These are phyloP conservation scores for Sporothrix schenckii DNA, from an alignment of 2,329 filamentous ascomycete genomes.

Conservation along the genomic window DNA sequence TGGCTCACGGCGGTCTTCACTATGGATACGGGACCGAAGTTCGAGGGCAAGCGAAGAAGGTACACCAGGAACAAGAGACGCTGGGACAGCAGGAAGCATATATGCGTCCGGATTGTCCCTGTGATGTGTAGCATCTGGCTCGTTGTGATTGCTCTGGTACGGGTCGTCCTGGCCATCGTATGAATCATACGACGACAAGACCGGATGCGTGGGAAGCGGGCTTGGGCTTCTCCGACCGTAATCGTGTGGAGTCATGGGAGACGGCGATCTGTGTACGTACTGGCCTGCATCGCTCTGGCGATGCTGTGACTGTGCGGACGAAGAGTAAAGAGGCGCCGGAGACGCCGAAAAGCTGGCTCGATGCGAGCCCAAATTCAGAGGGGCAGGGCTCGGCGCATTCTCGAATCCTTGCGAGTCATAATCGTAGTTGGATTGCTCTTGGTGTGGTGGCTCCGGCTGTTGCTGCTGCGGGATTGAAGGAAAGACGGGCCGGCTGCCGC, in stretches of 20 bases:
- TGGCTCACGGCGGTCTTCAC: constrained; percentile 52
- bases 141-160: constrained; percentile 43
- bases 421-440: constrained; percentile 28
- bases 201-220: constrained; percentile 14
- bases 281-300: constrained; percentile 27
- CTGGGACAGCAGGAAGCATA: constrained; percentile 54
- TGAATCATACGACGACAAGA: constrained; percentile 21
- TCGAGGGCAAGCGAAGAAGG: constrained; percentile 60
- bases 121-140: constrained; percentile 44
- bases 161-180: constrained; percentile 43
- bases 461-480: constrained; percentile 31
- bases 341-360: constrained; percentile 39
- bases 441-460: constrained; percentile 32
- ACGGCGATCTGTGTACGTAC: constrained; percentile 28
- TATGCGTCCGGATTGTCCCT: constrained; percentile 45
- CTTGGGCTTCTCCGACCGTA: constrained; percentile 19
- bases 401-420: constrained; percentile 46
- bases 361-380: constrained; percentile 49
- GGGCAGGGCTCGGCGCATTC: constrained; percentile 48
- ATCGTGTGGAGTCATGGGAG: constrained; percentile 27
- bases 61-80: constrained; percentile 63
- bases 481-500: constrained; percentile 38
- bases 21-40: constrained; percentile 60
- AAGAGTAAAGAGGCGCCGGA: constrained; percentile 40
- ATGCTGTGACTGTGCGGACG: constrained; percentile 32